These are phyloP conservation scores for Scleroderma citrinum DNA, from an alignment of 768 basidiomycete genomes.

Conservation along the genomic window DNA sequence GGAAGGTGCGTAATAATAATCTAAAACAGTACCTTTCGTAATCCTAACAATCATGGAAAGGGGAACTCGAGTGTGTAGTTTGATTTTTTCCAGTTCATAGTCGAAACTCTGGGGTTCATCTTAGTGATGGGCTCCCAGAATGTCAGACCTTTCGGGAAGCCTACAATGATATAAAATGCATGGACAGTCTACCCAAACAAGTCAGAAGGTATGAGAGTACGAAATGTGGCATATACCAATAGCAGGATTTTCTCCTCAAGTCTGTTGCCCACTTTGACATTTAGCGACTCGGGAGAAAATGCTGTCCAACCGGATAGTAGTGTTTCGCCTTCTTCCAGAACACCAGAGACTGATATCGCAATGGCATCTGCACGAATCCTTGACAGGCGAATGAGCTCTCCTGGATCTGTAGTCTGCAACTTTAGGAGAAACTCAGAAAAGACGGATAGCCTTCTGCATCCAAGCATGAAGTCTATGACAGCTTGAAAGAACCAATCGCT, in stretches of 20 bases:
- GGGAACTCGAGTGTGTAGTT: constrained; percentile 84
- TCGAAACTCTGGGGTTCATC: constrained; percentile 68
- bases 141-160: constrained; percentile 20
- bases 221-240: constrained; percentile 49
- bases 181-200: constrained; percentile 23
- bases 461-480: constrained; percentile 88
- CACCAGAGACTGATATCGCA: constrained; percentile 76
- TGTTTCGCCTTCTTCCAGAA: constrained; percentile 70
- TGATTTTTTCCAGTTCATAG: constrained; percentile 88
- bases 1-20: neutral
- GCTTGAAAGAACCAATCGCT: constrained; percentile 97
- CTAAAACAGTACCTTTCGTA: constrained; percentile 55
- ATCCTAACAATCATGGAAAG: constrained; percentile 73
- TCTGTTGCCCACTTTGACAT: constrained; percentile 63
- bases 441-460: constrained; percentile 77
- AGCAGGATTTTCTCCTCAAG: constrained; percentile 95
- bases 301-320: constrained; percentile 88
- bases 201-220: constrained; percentile 1
- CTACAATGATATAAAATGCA: constrained; percentile 76
- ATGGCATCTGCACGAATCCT: constrained; percentile 90
- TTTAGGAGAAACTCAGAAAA: constrained; percentile 92
- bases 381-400: constrained; percentile 81
- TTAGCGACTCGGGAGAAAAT: constrained; percentile 75
- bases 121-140: neutral
- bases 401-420: constrained; percentile 86